Evolutionary conservation across 495 filamentous ascomycete genomes (phyloP), one percentile per base, ranked within the genome.

Genomic region (Parachaetomium inaequale): DNA sequence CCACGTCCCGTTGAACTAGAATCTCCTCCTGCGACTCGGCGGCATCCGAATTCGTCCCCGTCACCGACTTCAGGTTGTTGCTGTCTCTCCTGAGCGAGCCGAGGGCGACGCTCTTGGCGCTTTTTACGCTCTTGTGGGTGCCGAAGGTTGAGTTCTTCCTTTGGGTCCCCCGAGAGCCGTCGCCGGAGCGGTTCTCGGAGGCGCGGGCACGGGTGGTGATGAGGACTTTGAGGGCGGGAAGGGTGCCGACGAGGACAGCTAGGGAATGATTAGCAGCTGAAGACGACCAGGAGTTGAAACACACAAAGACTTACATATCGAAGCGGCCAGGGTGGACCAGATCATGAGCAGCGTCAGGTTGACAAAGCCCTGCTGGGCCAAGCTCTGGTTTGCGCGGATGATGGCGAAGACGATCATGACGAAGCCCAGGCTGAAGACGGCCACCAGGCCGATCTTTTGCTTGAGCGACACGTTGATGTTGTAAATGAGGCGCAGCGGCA

Each of bases 331-430:
- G 2, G 71, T 73, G 5, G 73, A 75, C 73, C 73, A 75, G 60
- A 72, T 60, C 65, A 71, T 69, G 46, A 75, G 59, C 63, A 72
- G 49, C 7, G 63, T 70, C 57, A 73, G 57, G 66, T 75, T 68
- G 62, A 74, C 72, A 59, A 75, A 75, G 34, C 65, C 62, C 58
- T 69, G 52, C 26, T 66, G 61, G 14, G 67, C 72, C 51, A 78
- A 23, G 59, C 72, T 63, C 64, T 76, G 70, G 60, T 72, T 68
- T 12, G 73, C 79, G 15, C 81, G 78, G 61, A 83, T 76, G 63
- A 78, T 74, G 38, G 81, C 74, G 46, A 84, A 77, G 17, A 75
- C 58, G 42, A 84, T 81, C 70, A 81, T 82, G 61, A 83, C 66
- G 54, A 82, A 75, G 54, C 79, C 74, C 12, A 82, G 70, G 49